Conservation (phyloP, 2,329 filamentous ascomycete genomes). For the Fusarium solani-melongenae region DNA sequence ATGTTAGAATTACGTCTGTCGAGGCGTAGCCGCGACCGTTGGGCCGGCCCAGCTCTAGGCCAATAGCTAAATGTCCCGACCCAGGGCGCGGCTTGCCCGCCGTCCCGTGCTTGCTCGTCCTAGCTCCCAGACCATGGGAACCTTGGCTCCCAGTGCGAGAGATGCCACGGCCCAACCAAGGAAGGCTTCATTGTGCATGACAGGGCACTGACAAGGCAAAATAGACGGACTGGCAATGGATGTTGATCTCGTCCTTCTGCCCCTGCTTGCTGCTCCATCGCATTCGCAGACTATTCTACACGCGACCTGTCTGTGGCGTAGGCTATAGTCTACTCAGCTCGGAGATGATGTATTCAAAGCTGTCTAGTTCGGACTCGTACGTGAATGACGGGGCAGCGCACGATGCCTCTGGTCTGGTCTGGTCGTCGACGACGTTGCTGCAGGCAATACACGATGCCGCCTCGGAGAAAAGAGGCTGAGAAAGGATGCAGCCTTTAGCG, state of each 20-base stretch:
- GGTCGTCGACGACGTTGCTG: not conserved
- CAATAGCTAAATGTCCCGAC: conserved; percentile 42
- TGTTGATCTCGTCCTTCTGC: conserved; percentile 5
- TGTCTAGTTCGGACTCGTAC: not conserved
- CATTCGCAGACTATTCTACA: conserved; percentile 8
- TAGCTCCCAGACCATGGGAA: conserved; percentile 21
- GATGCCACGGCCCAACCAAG: conserved; percentile 17
- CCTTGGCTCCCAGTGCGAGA: conserved; percentile 16
- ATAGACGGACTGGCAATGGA: conserved; percentile 14
- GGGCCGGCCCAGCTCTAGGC: conserved; percentile 21
- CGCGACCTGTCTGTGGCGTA: conserved; percentile 13
- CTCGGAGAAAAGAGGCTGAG: not conserved
- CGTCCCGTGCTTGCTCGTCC: conserved; percentile 27
- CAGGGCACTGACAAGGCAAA: conserved; percentile 11
- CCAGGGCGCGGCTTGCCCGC: conserved; percentile 22
- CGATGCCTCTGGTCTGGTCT: not conserved
- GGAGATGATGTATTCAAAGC: not conserved
- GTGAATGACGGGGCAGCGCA: not conserved
- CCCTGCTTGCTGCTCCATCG: conserved; percentile 10
- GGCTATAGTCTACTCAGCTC: not conserved
- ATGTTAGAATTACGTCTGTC: conserved; percentile 16
- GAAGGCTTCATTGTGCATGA: conserved; percentile 11
- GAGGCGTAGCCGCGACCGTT: conserved; percentile 33
- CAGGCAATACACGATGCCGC: not conserved
- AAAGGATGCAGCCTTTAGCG: not conserved